Percentiles rank a stretch among this genome's conserved stretches.
Conservation (phyloP, 148 eudicot species). For the Spergularia bocconei region DNA sequence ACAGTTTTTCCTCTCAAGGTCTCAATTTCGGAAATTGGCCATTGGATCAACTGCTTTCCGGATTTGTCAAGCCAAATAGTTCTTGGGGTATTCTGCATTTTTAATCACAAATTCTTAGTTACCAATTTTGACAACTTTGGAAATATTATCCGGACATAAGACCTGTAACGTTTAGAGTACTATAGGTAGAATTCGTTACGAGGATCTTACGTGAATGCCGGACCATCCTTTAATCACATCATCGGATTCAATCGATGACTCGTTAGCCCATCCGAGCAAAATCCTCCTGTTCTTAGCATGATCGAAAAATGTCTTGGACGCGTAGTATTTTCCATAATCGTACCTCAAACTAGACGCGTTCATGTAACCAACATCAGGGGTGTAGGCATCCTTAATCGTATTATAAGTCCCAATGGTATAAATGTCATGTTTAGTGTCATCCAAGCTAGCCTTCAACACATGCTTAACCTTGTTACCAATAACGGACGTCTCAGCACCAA, state of each 20-base stretch:
- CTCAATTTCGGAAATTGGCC: constrained; percentile 66
- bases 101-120: background rate
- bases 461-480: constrained; percentile 34
- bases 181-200: background rate
- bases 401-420: constrained; percentile 63
- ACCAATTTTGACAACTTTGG: background rate
- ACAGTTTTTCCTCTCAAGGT: constrained; percentile 34
- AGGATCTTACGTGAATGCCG: constrained; percentile 57
- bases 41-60: constrained; percentile 63
- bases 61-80: constrained; percentile 42
- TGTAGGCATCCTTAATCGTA: constrained; percentile 32
- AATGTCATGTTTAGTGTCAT: constrained; percentile 36
- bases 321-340: constrained; percentile 71
- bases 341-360: constrained; percentile 41
- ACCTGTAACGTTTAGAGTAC: background rate
- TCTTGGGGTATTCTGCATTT: constrained; percentile 55
- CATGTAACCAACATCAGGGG: constrained; percentile 41
- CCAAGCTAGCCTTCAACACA: constrained; percentile 55
- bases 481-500: constrained; percentile 42
- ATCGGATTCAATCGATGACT: constrained; percentile 25
- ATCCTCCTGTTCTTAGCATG: constrained; percentile 44
- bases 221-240: constrained; percentile 62
- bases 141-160: background rate
- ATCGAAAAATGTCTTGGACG: constrained; percentile 75
- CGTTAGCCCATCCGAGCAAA: constrained; percentile 69